Percentiles rank a stretch among this genome's conserved stretches.
These are phyloP conservation scores for Moniliophthora roreri DNA, from an alignment of 1,284 basidiomycete species.

Conservation along the genomic window DNA sequence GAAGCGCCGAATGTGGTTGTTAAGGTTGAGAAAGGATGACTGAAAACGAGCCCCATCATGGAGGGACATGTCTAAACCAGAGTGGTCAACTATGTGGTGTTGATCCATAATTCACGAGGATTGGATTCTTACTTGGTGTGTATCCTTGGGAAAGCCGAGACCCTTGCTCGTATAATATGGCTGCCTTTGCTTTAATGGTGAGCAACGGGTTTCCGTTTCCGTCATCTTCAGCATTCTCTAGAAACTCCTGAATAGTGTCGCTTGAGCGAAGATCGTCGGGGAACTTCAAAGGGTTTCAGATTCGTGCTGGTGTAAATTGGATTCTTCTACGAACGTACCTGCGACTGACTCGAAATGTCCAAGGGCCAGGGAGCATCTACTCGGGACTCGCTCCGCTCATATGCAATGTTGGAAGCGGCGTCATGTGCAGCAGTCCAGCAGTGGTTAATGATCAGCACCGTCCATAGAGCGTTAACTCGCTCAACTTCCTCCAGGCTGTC, in stretches of 20 bases:
- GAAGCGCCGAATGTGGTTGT: constrained; percentile 8
- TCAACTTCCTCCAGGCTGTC: constrained; percentile 10
- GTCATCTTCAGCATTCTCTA: constrained; percentile 15
- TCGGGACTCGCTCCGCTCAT: constrained; percentile 5
- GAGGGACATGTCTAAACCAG: constrained; percentile 10
- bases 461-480: constrained; percentile 15
- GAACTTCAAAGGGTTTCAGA: too few relatives aligned
- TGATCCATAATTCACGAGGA: neutral
- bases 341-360: constrained; percentile 1
- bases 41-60: constrained; percentile 13
- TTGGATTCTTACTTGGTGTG: constrained; percentile 12
- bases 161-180: constrained; percentile 24
- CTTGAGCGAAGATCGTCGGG: constrained; percentile 3
- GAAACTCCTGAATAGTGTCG: constrained; percentile 22
- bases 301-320: too few relatives aligned
- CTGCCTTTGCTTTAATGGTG: constrained; percentile 23
- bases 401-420: constrained; percentile 5
- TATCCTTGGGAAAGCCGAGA: constrained; percentile 17
- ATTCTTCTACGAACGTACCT: constrained; percentile 4
- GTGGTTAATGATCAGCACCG: constrained; percentile 13
- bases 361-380: constrained; percentile 17
- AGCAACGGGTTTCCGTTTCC: constrained; percentile 18
- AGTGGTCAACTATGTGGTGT: too few relatives aligned
- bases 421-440: constrained; percentile 14
- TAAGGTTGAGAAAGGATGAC: constrained; percentile 5